Base-by-base conservation (phyloP, 257 asterid genomes). In the Coffea eugenioides region DNA sequence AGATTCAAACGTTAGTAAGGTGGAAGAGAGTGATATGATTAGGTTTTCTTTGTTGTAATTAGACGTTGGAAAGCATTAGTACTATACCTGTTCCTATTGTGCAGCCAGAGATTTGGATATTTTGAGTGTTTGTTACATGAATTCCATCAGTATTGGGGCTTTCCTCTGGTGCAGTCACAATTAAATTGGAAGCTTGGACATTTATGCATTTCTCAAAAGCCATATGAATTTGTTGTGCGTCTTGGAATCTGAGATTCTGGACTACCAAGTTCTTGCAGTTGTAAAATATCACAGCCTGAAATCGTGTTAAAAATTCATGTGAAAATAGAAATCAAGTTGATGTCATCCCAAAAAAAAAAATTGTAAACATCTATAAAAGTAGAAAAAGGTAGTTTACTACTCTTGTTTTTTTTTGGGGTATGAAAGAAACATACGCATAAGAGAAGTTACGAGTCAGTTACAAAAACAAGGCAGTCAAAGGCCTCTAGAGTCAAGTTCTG, bases 131-230 rank as follows among this genome's bases (percentile, higher is more conserved):
- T 1, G 93, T 75, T 27, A 94, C 78, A 82, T 94, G 97, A 31
- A 94, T 93, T 66, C 97, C 98, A 75, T 94, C 98, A 11, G 98
- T 94, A 51, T 94, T 94, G 20, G 98, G 97, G 75, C 96, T 91
- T 13, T 61, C 71, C 80, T 68, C 89, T 0, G 98, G 97, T 48
- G 97, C 71, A 25, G 31, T 84, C 74, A 94, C 91, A 11, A 36
- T 77, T 16, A 91, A 82, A 27, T 88, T 85, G 5, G 93, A 88
- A 46, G 86, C 96, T 25, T 73, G 73, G 21, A 91, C 95, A 76
- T 83, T 81, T 14, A 4, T 54, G 43, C 96, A 91, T 77, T 46
- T 75, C 65, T 91, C 91, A 67, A 94, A 82, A 2, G 91, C 79
- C 51, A 90, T 12, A 79, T 94, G 95, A n/a, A 93, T 90, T 84